Evolutionary conservation across 139 green algal species (phyloP).

Genomic region (Gonium pectorale): DNA sequence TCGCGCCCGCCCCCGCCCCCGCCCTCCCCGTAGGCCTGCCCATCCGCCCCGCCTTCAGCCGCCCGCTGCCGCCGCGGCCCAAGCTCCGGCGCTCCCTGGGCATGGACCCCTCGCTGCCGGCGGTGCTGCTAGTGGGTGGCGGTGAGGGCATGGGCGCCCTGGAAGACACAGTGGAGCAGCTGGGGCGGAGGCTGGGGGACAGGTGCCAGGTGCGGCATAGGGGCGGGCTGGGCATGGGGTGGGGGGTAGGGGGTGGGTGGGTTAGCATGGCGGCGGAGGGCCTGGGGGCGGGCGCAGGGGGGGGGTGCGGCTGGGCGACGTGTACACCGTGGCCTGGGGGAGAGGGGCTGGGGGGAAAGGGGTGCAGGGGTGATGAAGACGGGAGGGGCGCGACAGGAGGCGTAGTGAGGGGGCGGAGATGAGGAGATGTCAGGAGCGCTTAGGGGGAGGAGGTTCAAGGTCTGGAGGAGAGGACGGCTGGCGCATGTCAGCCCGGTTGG

Average conservation of each 20-base stretch:
- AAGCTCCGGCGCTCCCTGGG: conserved; percentile 60
- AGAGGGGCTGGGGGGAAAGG: too few relatives aligned
- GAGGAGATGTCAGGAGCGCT: too few relatives aligned
- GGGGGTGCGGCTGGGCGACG: too few relatives aligned
- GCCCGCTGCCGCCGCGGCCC: conserved; percentile 62
- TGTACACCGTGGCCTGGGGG: too few relatives aligned
- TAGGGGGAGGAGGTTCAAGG: too few relatives aligned
- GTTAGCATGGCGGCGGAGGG: too few relatives aligned
- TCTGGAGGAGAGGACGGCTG: too few relatives aligned
- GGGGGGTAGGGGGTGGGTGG: not conserved
- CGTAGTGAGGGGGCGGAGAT: too few relatives aligned
- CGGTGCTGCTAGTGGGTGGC: conserved; percentile 88
- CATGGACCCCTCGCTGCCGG: conserved; percentile 65
- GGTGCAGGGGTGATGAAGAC: too few relatives aligned
- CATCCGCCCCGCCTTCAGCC: conserved; percentile 93
- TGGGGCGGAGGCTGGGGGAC: conserved; percentile 70
- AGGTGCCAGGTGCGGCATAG: conserved; percentile 70
- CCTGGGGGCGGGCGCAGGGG: too few relatives aligned
- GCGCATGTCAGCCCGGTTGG: too few relatives aligned
- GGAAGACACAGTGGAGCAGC: conserved; percentile 86
- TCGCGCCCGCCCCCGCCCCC: not conserved
- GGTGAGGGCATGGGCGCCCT: conserved; percentile 97
- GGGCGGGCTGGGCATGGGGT: not conserved
- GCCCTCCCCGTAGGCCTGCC: conserved; percentile 76
- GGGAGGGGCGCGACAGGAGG: too few relatives aligned